Evolutionary conservation across 768 basidiomycete species (phyloP), one percentile per base, ranked within the genome.

Genomic region (Tephrocybe sp.): DNA sequence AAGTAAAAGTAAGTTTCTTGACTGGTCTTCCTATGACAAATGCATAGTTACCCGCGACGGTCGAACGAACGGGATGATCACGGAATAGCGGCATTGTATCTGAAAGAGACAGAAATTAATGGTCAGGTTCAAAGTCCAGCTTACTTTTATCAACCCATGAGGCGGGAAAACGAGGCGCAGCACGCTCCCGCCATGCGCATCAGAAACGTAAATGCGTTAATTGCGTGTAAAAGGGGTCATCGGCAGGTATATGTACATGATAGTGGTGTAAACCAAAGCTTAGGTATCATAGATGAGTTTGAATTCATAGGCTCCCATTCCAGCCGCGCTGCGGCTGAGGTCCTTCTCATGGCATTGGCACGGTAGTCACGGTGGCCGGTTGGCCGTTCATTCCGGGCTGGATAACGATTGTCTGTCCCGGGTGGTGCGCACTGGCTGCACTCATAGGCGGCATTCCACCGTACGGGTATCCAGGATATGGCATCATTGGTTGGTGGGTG

Each of bases 391-490:
- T 51, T 38, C 82, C 80, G 25, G 84, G 87, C 56, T 87, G 86
- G 53, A 90, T 82, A 38, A 89, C 69, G 54, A 87, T 68, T 7
- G 86, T 80, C 57, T 82, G 78, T 7, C 86, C 86, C 44, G 80
- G 79, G 15, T 60, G 15, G 55, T 18, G 27, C 32, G 40, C 15
- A n/a, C 30, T 52, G 39, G 26, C 78, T 22, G 79, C 56, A 73
- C 35, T 32, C 43, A 49, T 74, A 44, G 82, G 65, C 48, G 75
- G 66, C n/a, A n/a, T n/a, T n/a, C n/a, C n/a, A 25, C 62, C 67
- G 46, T 67, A 67, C 27, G 53, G 56, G 25, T 60, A 59, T 25
- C 58, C 60, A 19, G 59, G 62, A 54, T 68, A 62, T 46, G 63
- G 58, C 28, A 61, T 42, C 57, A 65, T 60, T 18, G 51, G 49